Evolutionary conservation across 2,329 filamentous ascomycete genomes (phyloP), one percentile per base, ranked within the genome.

Genomic region (Didymella segeticola): DNA sequence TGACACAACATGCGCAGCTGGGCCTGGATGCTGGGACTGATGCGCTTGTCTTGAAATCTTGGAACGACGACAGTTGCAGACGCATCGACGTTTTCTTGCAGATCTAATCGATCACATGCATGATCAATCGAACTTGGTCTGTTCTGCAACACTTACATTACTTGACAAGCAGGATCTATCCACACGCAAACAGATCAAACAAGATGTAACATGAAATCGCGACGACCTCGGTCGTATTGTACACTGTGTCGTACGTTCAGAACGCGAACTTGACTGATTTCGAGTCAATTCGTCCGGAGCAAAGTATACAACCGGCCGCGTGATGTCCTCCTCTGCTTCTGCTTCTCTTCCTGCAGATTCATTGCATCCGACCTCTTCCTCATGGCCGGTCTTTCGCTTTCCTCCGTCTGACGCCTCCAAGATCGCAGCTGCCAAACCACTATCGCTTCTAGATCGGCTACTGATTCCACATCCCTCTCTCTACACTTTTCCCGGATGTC

Each of bases 1-100:
- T 50, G 37, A 43, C 53, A 56, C 53, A 45, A 39, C 45, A 49
- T 45, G 31, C 45, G 45, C 8, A 29, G 38, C 38, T 38, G 20
- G 25, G 43, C 50, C 43, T 47, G 43, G 43, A 38, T 37, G 37
- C 37, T 27, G 51, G 50, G 51, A 48, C 43, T 11, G 38, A 10
- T 29, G 33, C 15, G 17, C 33, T 23, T 9, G 29, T 20, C 31
- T 48, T 36, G 9, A 12, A 27, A 25, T 17, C 19, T 47, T 39
- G 34, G 14, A 20, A 17, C 19, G 19, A 39, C 34, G 17, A 31
- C 14, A 17, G 15, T 23, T 25, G 19, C 26, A 39, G 34, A 37
- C 22, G 15, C 33, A n/a, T 27, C 10, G 5, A 27, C 11, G 5
- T 29, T 17, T 8, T 29, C 19, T 12, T 36, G 33, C 15, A 36